Evolutionary conservation across 1,284 basidiomycete genomes (phyloP).

Genomic region (Somion occarium): DNA sequence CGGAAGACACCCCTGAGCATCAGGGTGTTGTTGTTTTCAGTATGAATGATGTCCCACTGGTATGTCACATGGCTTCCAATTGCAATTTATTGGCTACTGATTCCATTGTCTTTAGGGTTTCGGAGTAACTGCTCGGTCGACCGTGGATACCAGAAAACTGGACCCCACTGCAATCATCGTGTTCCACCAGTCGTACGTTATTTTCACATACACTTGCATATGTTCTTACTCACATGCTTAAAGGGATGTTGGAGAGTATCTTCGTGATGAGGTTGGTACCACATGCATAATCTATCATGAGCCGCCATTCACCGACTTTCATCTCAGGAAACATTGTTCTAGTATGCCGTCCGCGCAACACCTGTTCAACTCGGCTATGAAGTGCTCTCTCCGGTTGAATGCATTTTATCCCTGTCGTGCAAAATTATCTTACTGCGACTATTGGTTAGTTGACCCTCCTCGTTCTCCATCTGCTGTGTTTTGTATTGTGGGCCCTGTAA

Average conservation of each 20-base stretch:
- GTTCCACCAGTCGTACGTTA: constrained; percentile 92
- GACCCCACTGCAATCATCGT: constrained; percentile 99
- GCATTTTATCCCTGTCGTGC: constrained; percentile 1
- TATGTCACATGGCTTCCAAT: constrained; percentile 33
- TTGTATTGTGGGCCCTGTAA: not conserved
- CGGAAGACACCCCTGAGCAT: constrained; percentile 98
- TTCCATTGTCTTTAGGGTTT: constrained; percentile 65
- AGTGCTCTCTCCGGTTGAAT: constrained; percentile 24
- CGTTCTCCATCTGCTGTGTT: too few relatives aligned
- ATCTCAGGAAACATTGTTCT: constrained; percentile 71
- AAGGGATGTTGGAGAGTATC: constrained; percentile 93
- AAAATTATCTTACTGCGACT: not conserved
- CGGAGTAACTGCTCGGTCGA: constrained; percentile 95
- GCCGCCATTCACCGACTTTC: constrained; percentile 11
- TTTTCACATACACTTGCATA: not conserved
- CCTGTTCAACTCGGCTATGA: constrained; percentile 21
- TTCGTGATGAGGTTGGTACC: constrained; percentile 81
- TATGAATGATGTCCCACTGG: constrained; percentile 92
- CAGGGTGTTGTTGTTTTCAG: constrained; percentile 96
- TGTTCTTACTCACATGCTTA: not conserved
- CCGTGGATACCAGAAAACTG: constrained; percentile 93
- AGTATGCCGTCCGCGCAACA: constrained; percentile 15
- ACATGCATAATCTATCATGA: not conserved
- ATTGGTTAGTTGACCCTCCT: constrained; percentile 6
- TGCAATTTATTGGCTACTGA: not conserved